These are phyloP conservation scores for Cladosporium austrohemisphaericum DNA, from an alignment of 2,329 filamentous ascomycete genomes.

Conservation along the genomic window DNA sequence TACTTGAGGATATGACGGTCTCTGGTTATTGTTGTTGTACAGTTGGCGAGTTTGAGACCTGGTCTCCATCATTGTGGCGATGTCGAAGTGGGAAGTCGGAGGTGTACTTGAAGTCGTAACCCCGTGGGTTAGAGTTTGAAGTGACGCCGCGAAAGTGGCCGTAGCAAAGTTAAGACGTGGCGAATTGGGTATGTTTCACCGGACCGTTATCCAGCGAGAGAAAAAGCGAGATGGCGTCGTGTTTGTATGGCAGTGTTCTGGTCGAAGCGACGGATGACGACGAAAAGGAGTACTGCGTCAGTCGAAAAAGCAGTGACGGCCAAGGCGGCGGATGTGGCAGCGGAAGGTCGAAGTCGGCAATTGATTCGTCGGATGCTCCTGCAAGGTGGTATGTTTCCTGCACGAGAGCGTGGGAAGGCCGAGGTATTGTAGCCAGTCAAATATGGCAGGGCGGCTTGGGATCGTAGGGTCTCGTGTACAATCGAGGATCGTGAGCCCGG, in stretches of 20 bases:
- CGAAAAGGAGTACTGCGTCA: background rate
- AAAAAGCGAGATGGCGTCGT: background rate
- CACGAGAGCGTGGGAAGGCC: conserved; percentile 3
- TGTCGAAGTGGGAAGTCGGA: background rate
- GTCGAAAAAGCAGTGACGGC: conserved; percentile 10
- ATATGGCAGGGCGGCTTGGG: conserved; percentile 1
- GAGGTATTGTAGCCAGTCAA: conserved; percentile 10
- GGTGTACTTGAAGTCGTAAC: background rate
- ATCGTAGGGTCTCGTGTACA: conserved; percentile 4
- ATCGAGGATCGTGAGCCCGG: background rate
- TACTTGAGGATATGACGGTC: conserved; percentile 36
- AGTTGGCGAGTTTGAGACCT: conserved; percentile 23
- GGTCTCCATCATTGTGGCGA: conserved; percentile 18
- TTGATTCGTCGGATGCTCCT: conserved; percentile 13
- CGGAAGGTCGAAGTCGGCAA: conserved; percentile 4
- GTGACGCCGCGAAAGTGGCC: conserved; percentile 11
- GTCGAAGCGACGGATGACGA: conserved; percentile 2
- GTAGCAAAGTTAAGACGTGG: background rate
- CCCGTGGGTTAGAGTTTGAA: conserved; percentile 10
- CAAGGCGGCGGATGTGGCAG: conserved; percentile 12
- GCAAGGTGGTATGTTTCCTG: background rate
- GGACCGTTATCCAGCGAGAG: background rate
- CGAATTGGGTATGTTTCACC: conserved; percentile 6
- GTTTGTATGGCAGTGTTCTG: background rate
- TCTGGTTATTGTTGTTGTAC: conserved; percentile 27